phyloP scores from a whole-genome alignment of 495 filamentous ascomycete species.

The Oidiodendron maius region DNA sequence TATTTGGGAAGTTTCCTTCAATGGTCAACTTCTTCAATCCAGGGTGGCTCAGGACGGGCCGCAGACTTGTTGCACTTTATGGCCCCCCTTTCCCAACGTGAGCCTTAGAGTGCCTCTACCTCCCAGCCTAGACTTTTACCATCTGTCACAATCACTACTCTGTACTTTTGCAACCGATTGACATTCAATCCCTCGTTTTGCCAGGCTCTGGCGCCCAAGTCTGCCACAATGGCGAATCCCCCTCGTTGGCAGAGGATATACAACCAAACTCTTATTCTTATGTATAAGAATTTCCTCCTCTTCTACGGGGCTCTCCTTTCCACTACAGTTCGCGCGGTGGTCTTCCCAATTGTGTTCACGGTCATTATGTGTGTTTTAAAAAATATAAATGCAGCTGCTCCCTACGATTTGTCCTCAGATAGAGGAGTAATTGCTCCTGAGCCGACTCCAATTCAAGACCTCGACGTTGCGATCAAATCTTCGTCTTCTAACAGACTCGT shows the following conservation, averaged over 20 bases:
- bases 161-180: too few species aligned
- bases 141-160: too few species aligned
- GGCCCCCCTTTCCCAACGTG: too few species aligned
- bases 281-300: conserved; percentile 20
- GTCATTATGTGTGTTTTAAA: conserved; percentile 13
- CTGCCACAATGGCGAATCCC: too few species aligned
- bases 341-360: conserved; percentile 17
- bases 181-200: too few species aligned
- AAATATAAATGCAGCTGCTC: conserved; percentile 1
- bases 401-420: not conserved
- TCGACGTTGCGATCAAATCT: conserved; percentile 7
- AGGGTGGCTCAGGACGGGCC: too few species aligned
- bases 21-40: too few species aligned
- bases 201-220: too few species aligned
- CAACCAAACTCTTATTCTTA: conserved; percentile 14
- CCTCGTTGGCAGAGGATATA: conserved; percentile 16
- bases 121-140: too few species aligned
- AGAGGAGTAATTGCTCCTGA: conserved; percentile 4
- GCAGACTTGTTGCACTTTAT: too few species aligned
- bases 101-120: too few species aligned
- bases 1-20: too few species aligned
- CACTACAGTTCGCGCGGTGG: conserved; percentile 9
- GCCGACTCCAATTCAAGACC: conserved; percentile 6
- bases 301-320: conserved; percentile 16
- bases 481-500: conserved; percentile 7